Evolutionary conservation across 345 rosid species (phyloP).

Genomic region (Eucalyptus caleyi): DNA sequence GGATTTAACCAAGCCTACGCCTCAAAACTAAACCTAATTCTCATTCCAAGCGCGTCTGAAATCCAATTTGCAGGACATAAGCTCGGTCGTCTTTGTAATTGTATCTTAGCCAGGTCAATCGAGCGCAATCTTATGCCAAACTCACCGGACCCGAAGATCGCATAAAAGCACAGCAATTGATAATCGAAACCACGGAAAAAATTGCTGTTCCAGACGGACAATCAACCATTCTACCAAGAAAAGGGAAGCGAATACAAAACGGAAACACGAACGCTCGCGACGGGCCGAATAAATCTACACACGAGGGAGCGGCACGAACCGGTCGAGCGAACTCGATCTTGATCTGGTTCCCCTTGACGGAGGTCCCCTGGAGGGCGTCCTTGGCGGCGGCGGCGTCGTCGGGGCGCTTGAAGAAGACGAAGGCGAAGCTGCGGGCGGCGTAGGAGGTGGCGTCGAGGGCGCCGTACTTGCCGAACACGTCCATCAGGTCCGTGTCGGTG

Average conservation of each 20-base stretch:
- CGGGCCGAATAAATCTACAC: constrained; percentile 6
- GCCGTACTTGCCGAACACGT: constrained; percentile 50
- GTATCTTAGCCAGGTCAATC: not conserved
- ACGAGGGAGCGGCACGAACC: constrained; percentile 69
- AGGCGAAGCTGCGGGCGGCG: constrained; percentile 61
- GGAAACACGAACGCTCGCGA: not conserved
- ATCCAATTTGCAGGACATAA: not conserved
- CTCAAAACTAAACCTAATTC: not conserved
- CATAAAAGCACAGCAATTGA: not conserved
- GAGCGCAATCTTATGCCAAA: not conserved
- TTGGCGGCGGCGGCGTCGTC: constrained; percentile 84
- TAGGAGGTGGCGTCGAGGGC: constrained; percentile 61
- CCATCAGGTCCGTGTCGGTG: constrained; percentile 58
- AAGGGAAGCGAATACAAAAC: not conserved
- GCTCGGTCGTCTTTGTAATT: not conserved
- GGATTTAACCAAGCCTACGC: not conserved
- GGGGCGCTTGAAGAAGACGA: constrained; percentile 60
- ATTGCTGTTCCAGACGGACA: not conserved
- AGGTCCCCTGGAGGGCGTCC: constrained; percentile 58
- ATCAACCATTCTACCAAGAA: not conserved
- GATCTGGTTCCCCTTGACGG: constrained; percentile 43
- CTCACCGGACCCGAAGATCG: not conserved
- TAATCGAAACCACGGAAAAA: not conserved
- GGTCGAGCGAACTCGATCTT: constrained; percentile 98
- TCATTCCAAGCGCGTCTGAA: not conserved